These are phyloP conservation scores for Helotiales sp. DNA, from an alignment of 2,329 filamentous ascomycete genomes.

Conservation along the genomic window DNA sequence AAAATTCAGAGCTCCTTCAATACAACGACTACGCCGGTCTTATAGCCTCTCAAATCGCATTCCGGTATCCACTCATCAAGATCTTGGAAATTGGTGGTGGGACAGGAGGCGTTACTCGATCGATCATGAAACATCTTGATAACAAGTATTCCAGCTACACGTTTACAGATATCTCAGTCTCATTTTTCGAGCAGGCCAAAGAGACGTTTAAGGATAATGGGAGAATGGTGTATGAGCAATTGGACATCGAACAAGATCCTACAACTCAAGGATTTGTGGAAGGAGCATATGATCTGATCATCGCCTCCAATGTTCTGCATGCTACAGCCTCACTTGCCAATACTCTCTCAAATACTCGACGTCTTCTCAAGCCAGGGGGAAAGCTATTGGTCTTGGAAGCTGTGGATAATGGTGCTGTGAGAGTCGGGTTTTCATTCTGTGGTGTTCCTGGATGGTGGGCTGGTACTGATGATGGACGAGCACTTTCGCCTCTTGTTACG, in stretches of 20 bases:
- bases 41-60: conserved; percentile 24
- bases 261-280: conserved; percentile 20
- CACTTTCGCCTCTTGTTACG: not conserved
- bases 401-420: conserved; percentile 27
- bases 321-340: conserved; percentile 25
- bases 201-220: conserved; percentile 24
- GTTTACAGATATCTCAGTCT: conserved; percentile 45
- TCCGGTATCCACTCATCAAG: conserved; percentile 34
- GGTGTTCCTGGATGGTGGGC: conserved; percentile 37
- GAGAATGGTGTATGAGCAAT: conserved; percentile 30
- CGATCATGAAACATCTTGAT: conserved; percentile 37
- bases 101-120: conserved; percentile 42
- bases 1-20: conserved; percentile 12
- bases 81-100: conserved; percentile 42
- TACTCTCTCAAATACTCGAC: conserved; percentile 31
- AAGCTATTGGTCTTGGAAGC: conserved; percentile 32
- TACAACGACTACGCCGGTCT: conserved; percentile 13
- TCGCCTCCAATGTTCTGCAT: conserved; percentile 27
- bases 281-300: conserved; percentile 16
- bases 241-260: conserved; percentile 25
- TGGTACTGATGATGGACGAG: conserved; percentile 24
- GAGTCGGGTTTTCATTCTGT: conserved; percentile 33
- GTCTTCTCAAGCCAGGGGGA: conserved; percentile 34
- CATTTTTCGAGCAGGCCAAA: conserved; percentile 41
- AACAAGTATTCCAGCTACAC: conserved; percentile 41